A percentile compares a stretch with the other conserved stretches of the same genome.
These are phyloP conservation scores for Pyrus hybrid DNA, from an alignment of 331 rosid genomes.

Conservation along the genomic window DNA sequence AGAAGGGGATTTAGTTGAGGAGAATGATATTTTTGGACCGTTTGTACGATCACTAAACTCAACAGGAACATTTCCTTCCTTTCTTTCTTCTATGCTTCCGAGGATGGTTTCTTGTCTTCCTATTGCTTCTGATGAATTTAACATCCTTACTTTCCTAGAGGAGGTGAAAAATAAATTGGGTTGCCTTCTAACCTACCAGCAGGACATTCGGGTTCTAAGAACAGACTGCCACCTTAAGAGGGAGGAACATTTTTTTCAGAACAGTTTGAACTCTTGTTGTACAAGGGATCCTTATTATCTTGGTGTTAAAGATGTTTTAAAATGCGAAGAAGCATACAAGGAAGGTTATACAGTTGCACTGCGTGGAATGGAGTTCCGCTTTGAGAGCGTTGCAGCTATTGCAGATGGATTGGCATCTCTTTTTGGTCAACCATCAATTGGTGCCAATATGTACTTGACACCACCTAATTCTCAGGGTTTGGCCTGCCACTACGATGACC, in stretches of 20 bases:
- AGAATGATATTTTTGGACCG: slow-evolving; percentile 32
- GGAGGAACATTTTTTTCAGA: slow-evolving; percentile 63
- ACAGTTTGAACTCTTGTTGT: slow-evolving; percentile 23
- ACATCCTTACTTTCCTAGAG: slow-evolving; percentile 48
- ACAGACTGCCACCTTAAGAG: slow-evolving; percentile 36
- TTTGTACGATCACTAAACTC: slow-evolving; percentile 30
- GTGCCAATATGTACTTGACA: slow-evolving; percentile 85
- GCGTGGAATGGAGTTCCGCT: slow-evolving; percentile 80
- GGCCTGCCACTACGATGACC: slow-evolving; percentile 81
- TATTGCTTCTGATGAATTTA: slow-evolving; percentile 67
- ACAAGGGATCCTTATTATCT: slow-evolving; percentile 35
- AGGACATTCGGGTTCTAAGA: slow-evolving; percentile 70
- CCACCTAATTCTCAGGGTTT: slow-evolving; percentile 86
- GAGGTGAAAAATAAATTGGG: slow-evolving; percentile 60
- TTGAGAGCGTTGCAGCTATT: slow-evolving; percentile 52
- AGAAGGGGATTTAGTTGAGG: slow-evolving; percentile 16
- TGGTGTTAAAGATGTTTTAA: slow-evolving; percentile 28
- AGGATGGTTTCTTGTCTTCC: slow-evolving; percentile 68
- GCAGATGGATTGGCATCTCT: slow-evolving; percentile 56
- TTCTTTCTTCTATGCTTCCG: slow-evolving; percentile 45
- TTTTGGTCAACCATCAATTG: slow-evolving; percentile 87
- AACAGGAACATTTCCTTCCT: slow-evolving; percentile 32
- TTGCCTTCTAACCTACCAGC: slow-evolving; percentile 61
- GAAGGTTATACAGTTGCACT: slow-evolving; percentile 75
- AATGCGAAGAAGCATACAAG: slow-evolving; percentile 57